Percentiles rank a stretch among this genome's conserved stretches.
phyloP scores from a whole-genome alignment of 1,284 basidiomycete genomes.

The Mycena citricolor region DNA sequence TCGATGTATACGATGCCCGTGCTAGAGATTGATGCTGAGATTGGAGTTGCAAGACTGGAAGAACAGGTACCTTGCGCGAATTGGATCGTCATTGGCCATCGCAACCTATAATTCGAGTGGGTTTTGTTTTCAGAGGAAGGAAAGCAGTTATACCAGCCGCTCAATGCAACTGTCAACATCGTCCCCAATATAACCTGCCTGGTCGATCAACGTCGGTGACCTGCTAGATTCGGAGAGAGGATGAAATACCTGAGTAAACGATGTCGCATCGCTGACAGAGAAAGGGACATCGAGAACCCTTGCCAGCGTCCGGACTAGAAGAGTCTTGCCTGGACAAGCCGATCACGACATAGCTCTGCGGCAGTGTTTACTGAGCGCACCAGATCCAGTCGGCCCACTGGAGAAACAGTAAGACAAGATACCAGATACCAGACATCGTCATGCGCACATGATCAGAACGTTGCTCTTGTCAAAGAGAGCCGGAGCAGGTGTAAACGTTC shows the following conservation, averaged over 20 bases:
- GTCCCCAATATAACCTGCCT: slow-evolving; percentile 92
- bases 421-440: slow-evolving; percentile 4
- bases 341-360: slow-evolving; percentile 6
- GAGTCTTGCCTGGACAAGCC: slow-evolving; percentile 70
- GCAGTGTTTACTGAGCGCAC: slow-evolving; percentile 35
- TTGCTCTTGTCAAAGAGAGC: slow-evolving; percentile 91
- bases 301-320: slow-evolving; percentile 84
- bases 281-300: slow-evolving; percentile 89
- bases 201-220: slow-evolving; percentile 13
- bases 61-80: slow-evolving; percentile 61
- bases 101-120: slow-evolving; percentile 32
- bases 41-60: not conserved
- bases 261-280: slow-evolving; percentile 83
- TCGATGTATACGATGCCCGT: slow-evolving; percentile 95
- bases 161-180: slow-evolving; percentile 91
- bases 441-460: slow-evolving; percentile 78
- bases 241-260: slow-evolving; percentile 69
- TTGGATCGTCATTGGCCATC: slow-evolving; percentile 78
- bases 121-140: slow-evolving; percentile 59
- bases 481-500: slow-evolving; percentile 42
- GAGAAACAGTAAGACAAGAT: slow-evolving; percentile 11
- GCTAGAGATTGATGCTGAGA: slow-evolving; percentile 41
- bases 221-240: slow-evolving; percentile 6
- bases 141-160: slow-evolving; percentile 53
- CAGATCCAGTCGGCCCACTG: slow-evolving; percentile 82